Base-by-base conservation (phyloP, 257 asterid genomes). In the Gentiana dahurica region DNA sequence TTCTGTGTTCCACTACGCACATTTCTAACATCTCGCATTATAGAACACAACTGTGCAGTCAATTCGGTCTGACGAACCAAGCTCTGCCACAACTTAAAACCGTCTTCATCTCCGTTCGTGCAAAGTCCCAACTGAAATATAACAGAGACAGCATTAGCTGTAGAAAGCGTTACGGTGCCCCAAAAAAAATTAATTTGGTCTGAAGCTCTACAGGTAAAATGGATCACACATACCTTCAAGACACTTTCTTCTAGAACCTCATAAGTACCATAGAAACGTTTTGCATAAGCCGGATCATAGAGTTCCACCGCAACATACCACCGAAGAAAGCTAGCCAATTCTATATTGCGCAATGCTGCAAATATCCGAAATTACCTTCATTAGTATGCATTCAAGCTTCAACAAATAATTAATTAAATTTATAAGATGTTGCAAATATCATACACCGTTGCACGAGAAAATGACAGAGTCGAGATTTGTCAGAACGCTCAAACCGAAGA, bases 301-400 rank as follows among this genome's bases (percentile, higher is more conserved):
- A 91, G 98, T 73, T 91, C 98, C 64, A 91, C 98, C 11, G 94
- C 94, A 60, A 91, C 96, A 63, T 85, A 91, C 94, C 98, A 91
- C 58, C 98, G 94, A 49, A 91, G 95, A 76, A 91, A 91, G 87
- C 96, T 91, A 74, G 98, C 98, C 83, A 91, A 71, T 62, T 85
- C 96, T 64, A 87, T 89, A 67, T 87, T 87, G 71, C 89, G 50
- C 54, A 91, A 64, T 70, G 98, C 98, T 91, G 93, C 70, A 45
- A 74, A 71, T 41, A 64, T 52, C 58, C 36, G 66, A 64, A 38
- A 66, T 43, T 34, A 48, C 39, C 45, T 49, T 46, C 54, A 49
- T 56, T 41, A 61, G 41, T 12, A 54, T 53, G 38, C 53, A 62
- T 11, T 41, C 13, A 43, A 13, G 35, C 36, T 61, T 33, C 11